These are phyloP conservation scores for Thraustochytrium striatum DNA, from an alignment of 352 stramenopile genomes.

Conservation along the genomic window DNA sequence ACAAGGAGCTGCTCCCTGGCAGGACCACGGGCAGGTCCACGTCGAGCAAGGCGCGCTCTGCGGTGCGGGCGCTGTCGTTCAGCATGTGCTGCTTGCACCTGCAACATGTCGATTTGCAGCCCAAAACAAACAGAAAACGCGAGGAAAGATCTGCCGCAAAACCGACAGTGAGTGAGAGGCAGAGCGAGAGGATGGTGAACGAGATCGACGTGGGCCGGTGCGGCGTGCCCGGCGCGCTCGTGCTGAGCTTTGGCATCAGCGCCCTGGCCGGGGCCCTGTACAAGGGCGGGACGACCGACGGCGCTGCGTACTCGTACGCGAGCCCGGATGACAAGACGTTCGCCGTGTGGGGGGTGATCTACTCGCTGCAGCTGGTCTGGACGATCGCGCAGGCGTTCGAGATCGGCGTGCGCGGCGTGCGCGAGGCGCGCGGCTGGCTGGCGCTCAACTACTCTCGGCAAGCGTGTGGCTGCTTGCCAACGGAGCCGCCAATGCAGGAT, in stretches of 20 bases:
- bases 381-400: background rate
- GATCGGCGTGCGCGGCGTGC: background rate
- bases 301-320: slow-evolving; percentile 23
- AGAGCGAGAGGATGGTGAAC: too few relatives aligned
- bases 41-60: too few relatives aligned
- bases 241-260: background rate
- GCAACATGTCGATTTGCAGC: too few relatives aligned
- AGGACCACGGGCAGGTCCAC: too few relatives aligned
- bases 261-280: slow-evolving; percentile 4
- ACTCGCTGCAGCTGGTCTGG: background rate
- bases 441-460: background rate
- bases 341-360: slow-evolving; percentile 23
- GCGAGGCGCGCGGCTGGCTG: background rate
- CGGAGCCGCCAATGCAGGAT: background rate
- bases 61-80: too few relatives aligned
- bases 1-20: too few relatives aligned
- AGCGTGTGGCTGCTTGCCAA: background rate
- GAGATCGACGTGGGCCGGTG: background rate
- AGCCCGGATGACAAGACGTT: slow-evolving; percentile 6
- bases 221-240: background rate
- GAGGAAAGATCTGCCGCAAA: too few relatives aligned
- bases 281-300: slow-evolving; percentile 9
- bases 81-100: too few relatives aligned
- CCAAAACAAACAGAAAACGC: too few relatives aligned
- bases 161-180: too few relatives aligned